These are phyloP conservation scores for Neoboletus brunneissimus DNA, from an alignment of 768 basidiomycete species.

Conservation along the genomic window DNA sequence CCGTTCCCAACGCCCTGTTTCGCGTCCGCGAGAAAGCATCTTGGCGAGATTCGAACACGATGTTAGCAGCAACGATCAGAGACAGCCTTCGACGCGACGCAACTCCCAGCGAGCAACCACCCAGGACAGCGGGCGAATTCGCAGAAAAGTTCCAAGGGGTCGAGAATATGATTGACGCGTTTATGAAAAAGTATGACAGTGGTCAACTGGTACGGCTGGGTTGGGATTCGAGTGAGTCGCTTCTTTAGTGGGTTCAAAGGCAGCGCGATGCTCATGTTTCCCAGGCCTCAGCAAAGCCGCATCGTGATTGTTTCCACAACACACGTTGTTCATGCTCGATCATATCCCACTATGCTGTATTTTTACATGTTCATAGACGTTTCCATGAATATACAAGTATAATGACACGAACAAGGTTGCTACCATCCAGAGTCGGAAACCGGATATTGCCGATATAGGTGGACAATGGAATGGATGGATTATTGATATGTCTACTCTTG, in stretches of 20 bases:
- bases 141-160: conserved; percentile 12
- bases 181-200: conserved; percentile 18
- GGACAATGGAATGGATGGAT: conserved; percentile 17
- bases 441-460: conserved; percentile 22
- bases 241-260: background rate
- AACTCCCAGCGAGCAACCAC: conserved; percentile 1
- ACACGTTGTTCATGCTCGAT: background rate
- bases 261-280: background rate
- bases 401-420: conserved; percentile 19
- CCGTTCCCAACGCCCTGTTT: background rate
- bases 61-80: conserved; percentile 14
- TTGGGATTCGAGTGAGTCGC: conserved; percentile 26
- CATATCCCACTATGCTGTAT: conserved; percentile 12
- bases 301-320: conserved; percentile 2
- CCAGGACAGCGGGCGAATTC: conserved; percentile 25
- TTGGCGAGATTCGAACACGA: background rate
- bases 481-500: background rate
- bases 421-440: conserved; percentile 3
- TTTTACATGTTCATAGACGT: background rate
- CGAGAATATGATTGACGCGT: conserved; percentile 20
- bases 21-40: background rate
- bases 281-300: background rate
- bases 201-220: conserved; percentile 25
- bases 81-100: conserved; percentile 2
- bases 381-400: conserved; percentile 10